Evolutionary conservation across 1,284 basidiomycete genomes (phyloP).

Genomic region (Mycocalia duriaeana): DNA sequence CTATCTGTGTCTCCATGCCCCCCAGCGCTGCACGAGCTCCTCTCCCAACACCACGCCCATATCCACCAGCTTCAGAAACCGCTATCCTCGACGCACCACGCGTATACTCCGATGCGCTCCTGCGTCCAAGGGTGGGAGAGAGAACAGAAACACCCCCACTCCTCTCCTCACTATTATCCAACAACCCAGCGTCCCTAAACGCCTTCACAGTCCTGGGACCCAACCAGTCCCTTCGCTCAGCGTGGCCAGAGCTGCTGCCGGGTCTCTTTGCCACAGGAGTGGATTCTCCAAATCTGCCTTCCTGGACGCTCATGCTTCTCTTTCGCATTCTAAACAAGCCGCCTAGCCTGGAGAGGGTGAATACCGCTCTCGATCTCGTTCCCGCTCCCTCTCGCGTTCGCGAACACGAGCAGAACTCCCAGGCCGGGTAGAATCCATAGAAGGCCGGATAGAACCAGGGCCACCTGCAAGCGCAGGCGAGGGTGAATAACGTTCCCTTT

Average conservation of each 20-base stretch:
- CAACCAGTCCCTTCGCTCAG: conserved; percentile 48
- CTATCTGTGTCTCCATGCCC: too few relatives aligned
- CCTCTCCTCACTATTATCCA: conserved; percentile 40
- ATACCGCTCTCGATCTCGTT: neutral
- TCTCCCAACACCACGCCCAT: conserved; percentile 9
- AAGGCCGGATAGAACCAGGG: neutral
- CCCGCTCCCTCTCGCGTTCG: neutral
- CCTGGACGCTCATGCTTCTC: conserved; percentile 62
- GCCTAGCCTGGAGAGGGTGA: neutral
- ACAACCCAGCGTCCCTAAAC: conserved; percentile 63
- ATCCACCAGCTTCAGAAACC: conserved; percentile 32
- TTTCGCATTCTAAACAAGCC: conserved; percentile 34
- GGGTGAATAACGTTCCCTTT: neutral
- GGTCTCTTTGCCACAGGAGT: conserved; percentile 8
- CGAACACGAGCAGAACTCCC: neutral
- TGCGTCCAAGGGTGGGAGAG: too few relatives aligned
- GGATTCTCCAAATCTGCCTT: conserved; percentile 14
- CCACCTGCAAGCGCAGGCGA: neutral
- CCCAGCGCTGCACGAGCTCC: conserved; percentile 21
- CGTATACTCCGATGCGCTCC: conserved; percentile 26
- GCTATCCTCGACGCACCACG: conserved; percentile 25
- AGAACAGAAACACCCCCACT: conserved; percentile 20
- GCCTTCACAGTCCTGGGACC: conserved; percentile 66
- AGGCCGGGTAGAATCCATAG: neutral
- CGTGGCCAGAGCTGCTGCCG: conserved; percentile 7